phyloP scores from a whole-genome alignment of 208 protist genomes.

The Crithidia sp. region DNA sequence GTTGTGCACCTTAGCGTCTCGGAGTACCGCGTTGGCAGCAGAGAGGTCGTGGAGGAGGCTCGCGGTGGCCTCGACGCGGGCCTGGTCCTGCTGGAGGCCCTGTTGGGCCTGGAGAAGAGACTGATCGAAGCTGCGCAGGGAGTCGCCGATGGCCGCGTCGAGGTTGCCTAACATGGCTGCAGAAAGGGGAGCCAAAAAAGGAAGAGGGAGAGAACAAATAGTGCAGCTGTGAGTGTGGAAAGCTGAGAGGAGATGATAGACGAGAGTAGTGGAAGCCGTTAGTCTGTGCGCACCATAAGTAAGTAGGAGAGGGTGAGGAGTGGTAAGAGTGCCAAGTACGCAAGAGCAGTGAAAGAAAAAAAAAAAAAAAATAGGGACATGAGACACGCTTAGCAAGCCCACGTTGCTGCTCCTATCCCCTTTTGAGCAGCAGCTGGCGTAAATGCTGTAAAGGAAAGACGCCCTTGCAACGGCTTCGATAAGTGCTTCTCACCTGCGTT shows the following conservation, averaged over 20 bases:
- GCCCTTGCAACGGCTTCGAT: no score
- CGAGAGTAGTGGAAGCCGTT: no score
- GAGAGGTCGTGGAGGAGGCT: slow-evolving; percentile 25
- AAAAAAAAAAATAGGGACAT: not conserved
- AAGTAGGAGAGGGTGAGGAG: not conserved
- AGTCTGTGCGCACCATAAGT: no score
- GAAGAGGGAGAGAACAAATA: not conserved
- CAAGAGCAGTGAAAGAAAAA: slow-evolving; percentile 21
- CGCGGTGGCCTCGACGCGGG: slow-evolving; percentile 20
- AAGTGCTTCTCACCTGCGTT: no score
- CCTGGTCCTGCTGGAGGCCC: slow-evolving; percentile 44
- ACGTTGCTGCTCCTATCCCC: no score
- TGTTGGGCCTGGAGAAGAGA: slow-evolving; percentile 44
- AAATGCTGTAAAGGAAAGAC: no score
- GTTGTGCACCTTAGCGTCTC: slow-evolving; percentile 21
- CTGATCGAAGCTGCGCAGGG: slow-evolving; percentile 46
- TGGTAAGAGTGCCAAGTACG: not conserved
- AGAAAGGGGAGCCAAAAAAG: no score
- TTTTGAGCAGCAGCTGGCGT: no score
- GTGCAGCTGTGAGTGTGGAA: not conserved
- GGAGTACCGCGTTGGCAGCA: slow-evolving; percentile 14
- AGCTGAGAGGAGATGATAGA: not conserved
- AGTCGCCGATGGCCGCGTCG: slow-evolving; percentile 41
- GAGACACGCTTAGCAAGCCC: no score
- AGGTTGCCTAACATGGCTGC: slow-evolving; percentile 38